These are phyloP conservation scores for Trichomonas tenax DNA, from an alignment of 208 protist genomes.

Conservation along the genomic window DNA sequence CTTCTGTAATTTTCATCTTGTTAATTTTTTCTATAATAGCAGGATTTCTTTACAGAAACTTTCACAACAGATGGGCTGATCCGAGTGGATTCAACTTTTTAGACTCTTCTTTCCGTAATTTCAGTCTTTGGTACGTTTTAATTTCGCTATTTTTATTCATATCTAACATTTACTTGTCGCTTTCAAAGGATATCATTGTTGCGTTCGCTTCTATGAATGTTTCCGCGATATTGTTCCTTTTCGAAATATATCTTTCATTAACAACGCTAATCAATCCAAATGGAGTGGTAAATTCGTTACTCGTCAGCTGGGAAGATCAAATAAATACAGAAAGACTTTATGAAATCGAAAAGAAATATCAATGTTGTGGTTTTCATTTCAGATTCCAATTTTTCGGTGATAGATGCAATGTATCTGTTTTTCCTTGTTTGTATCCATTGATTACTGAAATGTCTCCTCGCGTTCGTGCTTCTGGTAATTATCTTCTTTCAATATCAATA, in stretches of 20 bases:
- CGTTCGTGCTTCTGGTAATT: neutral
- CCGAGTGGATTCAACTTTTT: neutral
- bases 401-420: neutral
- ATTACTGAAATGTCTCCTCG: neutral
- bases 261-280: neutral
- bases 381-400: neutral
- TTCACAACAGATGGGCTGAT: neutral
- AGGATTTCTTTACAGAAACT: neutral
- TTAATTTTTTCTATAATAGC: neutral
- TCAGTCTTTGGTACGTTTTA: neutral
- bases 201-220: neutral
- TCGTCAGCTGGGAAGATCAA: neutral
- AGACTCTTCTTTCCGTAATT: neutral
- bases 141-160: neutral
- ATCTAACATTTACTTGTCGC: neutral
- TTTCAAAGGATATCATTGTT: neutral
- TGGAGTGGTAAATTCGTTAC: neutral
- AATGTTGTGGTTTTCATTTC: neutral
- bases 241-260: neutral
- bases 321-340: neutral
- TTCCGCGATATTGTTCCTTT: neutral
- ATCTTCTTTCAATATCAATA: neutral
- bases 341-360: neutral
- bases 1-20: neutral
- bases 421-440: neutral